phyloP scores from a whole-genome alignment of 306 rosid species.

The Vachellia collinsii region DNA sequence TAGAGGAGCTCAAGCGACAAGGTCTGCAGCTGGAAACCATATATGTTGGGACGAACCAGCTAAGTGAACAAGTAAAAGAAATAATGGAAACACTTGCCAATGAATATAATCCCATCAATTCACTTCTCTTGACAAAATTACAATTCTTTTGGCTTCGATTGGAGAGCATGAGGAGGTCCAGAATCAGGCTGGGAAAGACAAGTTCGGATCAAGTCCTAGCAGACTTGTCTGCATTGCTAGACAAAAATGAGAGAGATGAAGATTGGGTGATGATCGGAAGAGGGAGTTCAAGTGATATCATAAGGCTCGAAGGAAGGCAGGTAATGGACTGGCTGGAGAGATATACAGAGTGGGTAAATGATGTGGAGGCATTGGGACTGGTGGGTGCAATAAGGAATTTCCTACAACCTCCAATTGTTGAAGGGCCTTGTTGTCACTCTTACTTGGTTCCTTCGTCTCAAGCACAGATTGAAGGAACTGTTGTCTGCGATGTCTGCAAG shows the following conservation, averaged over 20 bases:
- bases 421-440: conserved; percentile 50
- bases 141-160: conserved; percentile 66
- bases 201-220: conserved; percentile 40
- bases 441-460: conserved; percentile 36
- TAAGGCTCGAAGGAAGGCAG: conserved; percentile 49
- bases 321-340: conserved; percentile 44
- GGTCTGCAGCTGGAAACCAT: conserved; percentile 59
- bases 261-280: conserved; percentile 64
- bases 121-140: conserved; percentile 39
- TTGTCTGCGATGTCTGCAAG: conserved; percentile 54
- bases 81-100: conserved; percentile 26
- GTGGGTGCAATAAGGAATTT: conserved; percentile 40
- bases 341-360: conserved; percentile 35
- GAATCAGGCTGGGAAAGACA: conserved; percentile 38
- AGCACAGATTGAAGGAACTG: conserved; percentile 37
- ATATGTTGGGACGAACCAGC: conserved; percentile 49
- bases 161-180: conserved; percentile 63
- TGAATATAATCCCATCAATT: conserved; percentile 17
- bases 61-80: conserved; percentile 34
- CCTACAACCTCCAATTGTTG: conserved; percentile 34
- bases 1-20: conserved; percentile 39
- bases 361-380: conserved; percentile 42
- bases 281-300: conserved; percentile 42
- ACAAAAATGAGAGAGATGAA: conserved; percentile 39
- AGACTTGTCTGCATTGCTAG: conserved; percentile 52